phyloP scores from a whole-genome alignment of 371 early-diverging fungal genomes.

The Capillidium heterosporum region DNA sequence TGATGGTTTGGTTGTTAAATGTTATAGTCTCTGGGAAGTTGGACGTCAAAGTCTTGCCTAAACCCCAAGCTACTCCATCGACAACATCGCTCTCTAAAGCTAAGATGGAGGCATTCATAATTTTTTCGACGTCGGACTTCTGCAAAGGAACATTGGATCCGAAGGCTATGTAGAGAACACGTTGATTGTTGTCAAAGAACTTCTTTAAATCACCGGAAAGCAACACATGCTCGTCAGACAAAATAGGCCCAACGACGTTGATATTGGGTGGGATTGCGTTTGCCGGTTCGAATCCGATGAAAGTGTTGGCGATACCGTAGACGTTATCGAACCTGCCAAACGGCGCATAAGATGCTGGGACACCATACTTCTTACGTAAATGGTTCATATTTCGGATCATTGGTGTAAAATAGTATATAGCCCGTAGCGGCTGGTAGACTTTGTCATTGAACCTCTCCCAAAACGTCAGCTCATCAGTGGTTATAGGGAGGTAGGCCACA shows the following conservation, averaged over 20 bases:
- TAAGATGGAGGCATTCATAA: background rate
- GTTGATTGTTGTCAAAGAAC: background rate
- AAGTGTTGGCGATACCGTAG: background rate
- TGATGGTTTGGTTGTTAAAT: background rate
- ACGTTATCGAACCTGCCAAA: background rate
- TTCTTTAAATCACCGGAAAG: background rate
- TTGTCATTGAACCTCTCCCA: background rate
- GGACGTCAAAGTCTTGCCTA: background rate
- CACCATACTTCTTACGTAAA: background rate
- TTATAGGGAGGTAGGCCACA: too few relatives aligned
- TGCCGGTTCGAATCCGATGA: conserved; percentile 1
- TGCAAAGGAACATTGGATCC: background rate
- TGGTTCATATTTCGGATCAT: background rate
- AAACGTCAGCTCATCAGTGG: background rate
- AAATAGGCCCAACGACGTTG: background rate
- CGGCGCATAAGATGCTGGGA: background rate
- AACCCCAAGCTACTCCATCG: conserved; percentile 7
- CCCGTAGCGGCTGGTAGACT: background rate
- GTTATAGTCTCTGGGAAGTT: background rate
- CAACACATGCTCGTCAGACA: background rate
- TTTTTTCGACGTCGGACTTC: background rate
- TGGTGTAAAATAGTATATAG: background rate
- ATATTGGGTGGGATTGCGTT: background rate
- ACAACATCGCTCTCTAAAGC: background rate
- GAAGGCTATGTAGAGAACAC: conserved; percentile 1